Evolutionary conservation across 768 basidiomycete species (phyloP).

Genomic region (Termitomyces heimii): DNA sequence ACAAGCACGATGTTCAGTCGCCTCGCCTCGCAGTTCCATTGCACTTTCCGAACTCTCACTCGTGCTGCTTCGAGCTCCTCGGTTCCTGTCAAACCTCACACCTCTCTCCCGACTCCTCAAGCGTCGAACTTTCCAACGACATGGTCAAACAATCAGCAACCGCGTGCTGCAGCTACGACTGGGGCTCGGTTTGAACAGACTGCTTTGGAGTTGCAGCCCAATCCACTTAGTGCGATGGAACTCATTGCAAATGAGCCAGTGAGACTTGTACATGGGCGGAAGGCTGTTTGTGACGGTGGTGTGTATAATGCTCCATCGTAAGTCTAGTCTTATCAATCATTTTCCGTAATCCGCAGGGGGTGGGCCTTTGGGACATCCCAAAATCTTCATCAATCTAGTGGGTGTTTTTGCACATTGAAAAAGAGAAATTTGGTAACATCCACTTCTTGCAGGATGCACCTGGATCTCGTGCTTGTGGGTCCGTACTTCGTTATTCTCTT

Average conservation of each 20-base stretch:
- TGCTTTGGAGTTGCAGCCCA: constrained; percentile 79
- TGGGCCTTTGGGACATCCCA: constrained; percentile 94
- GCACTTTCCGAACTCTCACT: constrained; percentile 21
- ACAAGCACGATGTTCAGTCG: constrained; percentile 31
- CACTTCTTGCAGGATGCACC: constrained; percentile 64
- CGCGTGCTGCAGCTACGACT: constrained; percentile 52
- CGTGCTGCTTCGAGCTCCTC: constrained; percentile 27
- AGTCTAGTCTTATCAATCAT: neutral
- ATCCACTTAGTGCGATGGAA: constrained; percentile 87
- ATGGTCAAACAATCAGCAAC: constrained; percentile 82
- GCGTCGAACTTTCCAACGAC: constrained; percentile 77
- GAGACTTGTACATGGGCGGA: constrained; percentile 72
- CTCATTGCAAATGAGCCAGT: constrained; percentile 85
- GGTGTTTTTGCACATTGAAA: constrained; percentile 19
- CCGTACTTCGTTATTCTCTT: constrained; percentile 27
- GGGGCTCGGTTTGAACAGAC: constrained; percentile 94
- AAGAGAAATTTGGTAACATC: neutral
- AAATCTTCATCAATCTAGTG: constrained; percentile 94
- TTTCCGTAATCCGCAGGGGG: constrained; percentile 64
- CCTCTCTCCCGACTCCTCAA: constrained; percentile 46
- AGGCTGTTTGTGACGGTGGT: constrained; percentile 96
- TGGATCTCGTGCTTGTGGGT: constrained; percentile 88
- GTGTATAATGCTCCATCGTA: constrained; percentile 22
- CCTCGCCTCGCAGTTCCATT: constrained; percentile 25
- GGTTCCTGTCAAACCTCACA: constrained; percentile 21